Conservation (phyloP, 225 moss, liverwort and hornwort genomes). For the Physcomitrium patens region DNA sequence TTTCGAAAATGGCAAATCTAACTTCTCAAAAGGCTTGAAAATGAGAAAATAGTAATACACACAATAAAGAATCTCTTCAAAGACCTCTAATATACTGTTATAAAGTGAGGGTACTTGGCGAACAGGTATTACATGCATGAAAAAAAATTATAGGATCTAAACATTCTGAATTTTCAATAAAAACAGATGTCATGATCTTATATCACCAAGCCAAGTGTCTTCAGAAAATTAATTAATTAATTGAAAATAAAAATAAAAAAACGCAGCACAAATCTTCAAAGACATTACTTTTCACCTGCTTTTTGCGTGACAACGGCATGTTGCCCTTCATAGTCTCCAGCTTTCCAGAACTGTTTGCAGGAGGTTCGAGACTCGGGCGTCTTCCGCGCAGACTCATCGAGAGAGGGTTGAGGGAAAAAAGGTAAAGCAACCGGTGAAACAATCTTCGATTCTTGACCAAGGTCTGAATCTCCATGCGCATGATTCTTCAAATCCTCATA, state of each 20-base stretch:
- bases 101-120: too few species aligned
- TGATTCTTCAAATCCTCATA: slow-evolving; percentile 44
- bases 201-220: not conserved
- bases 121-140: not conserved
- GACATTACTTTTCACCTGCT: slow-evolving; percentile 34
- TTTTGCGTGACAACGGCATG: slow-evolving; percentile 36
- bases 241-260: too few species aligned
- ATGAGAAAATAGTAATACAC: not conserved
- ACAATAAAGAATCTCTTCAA: too few species aligned
- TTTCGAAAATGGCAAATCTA: not conserved
- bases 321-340: slow-evolving; percentile 52
- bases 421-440: slow-evolving; percentile 39
- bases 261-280: not conserved
- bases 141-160: not conserved
- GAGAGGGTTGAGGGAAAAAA: slow-evolving; percentile 36
- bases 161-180: too few species aligned
- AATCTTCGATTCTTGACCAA: slow-evolving; percentile 30
- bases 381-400: slow-evolving; percentile 20
- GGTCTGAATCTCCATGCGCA: slow-evolving; percentile 30
- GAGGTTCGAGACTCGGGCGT: slow-evolving; percentile 7
- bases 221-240: too few species aligned
- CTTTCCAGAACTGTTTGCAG: slow-evolving; percentile 57
- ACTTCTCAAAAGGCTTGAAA: not conserved
- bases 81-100: too few species aligned
- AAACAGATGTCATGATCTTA: not conserved